Evolutionary conservation across 1,284 basidiomycete species (phyloP), one percentile per base, ranked within the genome.

Genomic region (Pyrrhoderma lamaoense): DNA sequence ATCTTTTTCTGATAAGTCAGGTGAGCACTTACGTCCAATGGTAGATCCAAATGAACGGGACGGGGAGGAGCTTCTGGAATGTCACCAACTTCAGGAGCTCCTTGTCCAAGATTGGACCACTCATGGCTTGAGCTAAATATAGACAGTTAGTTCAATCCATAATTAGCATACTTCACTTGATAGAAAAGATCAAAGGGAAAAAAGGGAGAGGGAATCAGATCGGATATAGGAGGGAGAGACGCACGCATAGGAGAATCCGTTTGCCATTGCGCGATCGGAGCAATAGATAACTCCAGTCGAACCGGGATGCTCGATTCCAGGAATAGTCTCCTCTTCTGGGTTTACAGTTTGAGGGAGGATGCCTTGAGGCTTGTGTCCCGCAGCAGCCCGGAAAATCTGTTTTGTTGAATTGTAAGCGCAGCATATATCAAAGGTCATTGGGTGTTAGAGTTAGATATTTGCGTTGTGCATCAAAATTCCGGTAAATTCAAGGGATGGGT

Each of bases 41-140:
- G 80, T 45, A 86, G 62, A 27, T 74, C 67, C 52, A 95, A 76
- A 45, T 71, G 70, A 3, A 74, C 73, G 1, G 85, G 85, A 36
- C 90, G 81, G 19, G 76, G 67, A 0, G 80, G 76, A 1, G 84
- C 87, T 45, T 81, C 78, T 1, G 89, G 89, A 54, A 97, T 83
- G 8, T 80, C 79, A 0, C 92, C 93, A 8, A 88, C 84, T 66
- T 94, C 92, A 1, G 92, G 92, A 3, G 90, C 92, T 50, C 92
- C 91, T 68, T 93, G 89, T n/a, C 79, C 81, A 27, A 83, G 69
- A 63, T 93, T 92, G 3, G 87, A 78, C 91, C 91, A 93, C 56
- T 85, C 82, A 60, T 88, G 83, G 38, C 53, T 58, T 35, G 56
- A 52, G 9, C 27, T 79, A 79, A 18, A 19, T 21, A 46, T 25